phyloP scores from a whole-genome alignment of 192 early-diverging fungal genomes.

The Globomyces pollinis-pini region DNA sequence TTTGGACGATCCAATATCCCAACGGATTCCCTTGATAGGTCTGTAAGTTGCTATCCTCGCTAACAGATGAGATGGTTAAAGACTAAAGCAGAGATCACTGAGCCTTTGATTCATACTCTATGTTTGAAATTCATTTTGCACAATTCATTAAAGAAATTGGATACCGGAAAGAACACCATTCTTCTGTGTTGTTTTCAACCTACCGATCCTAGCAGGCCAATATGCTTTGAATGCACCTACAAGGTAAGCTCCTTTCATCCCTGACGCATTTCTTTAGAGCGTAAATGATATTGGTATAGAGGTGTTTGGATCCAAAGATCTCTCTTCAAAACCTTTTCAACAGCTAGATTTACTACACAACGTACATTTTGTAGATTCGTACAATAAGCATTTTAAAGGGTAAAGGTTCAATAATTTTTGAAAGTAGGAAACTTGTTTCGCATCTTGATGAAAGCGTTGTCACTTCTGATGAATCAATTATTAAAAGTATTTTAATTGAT shows the following conservation, averaged over 20 bases:
- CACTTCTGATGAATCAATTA: no score
- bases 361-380: neutral
- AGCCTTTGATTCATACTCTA: neutral
- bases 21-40: neutral
- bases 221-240: neutral
- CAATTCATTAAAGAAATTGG: neutral
- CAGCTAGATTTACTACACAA: neutral
- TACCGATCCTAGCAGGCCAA: neutral
- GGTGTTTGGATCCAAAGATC: neutral
- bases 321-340: neutral
- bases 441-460: no score
- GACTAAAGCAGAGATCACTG: neutral
- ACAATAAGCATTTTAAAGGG: no score
- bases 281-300: neutral
- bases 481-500: no score
- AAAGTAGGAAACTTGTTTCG: no score
- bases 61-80: neutral
- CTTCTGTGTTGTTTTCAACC: neutral
- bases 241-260: neutral
- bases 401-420: no score
- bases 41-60: neutral
- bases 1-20: neutral
- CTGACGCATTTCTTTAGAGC: neutral
- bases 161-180: conserved; percentile 1
- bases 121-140: neutral